Evolutionary conservation across 108 stramenopile species (phyloP), one percentile per base, ranked within the genome.

Genomic region (Epithemia pelagica): DNA sequence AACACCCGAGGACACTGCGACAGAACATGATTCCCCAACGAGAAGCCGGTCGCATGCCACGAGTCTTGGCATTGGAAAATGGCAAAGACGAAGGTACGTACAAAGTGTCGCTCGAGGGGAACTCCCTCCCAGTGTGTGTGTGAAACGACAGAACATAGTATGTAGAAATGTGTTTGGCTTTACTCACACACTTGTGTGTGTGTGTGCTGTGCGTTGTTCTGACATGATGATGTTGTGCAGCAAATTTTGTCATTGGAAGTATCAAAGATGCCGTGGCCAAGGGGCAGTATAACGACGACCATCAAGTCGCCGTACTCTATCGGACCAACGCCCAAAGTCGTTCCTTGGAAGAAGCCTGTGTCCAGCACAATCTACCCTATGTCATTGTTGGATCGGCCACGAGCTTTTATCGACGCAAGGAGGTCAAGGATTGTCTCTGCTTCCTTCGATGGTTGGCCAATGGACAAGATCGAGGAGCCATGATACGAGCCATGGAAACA

Each of bases 261-360:
- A 77, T 92, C 59, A 69, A 66, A 53, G 65, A 83, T n/a, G 80
- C 80, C 78, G 64, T 83, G n/a, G 79, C 69, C 18, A 64, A 62
- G 22, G 76, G 75, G 2, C 75, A 78, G 22, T 52, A 83, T 8
- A 59, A 61, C 1, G 66, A 75, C 2, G 31, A 74, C 20, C 69
- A 78, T 2, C 76, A 82, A 3, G 84, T 88, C 20, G 96, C 91
- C 15, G 66, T 96, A 21, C 77, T 96, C 58, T 95, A 96, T 68
- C 77, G 96, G 18, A 94, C 94, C 5, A 95, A 96, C 68, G 90
- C 96, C 2, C 96, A 96, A 67, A 90, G 89, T 23, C 84, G 94
- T 3, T 70, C 85, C 2, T 64, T 96, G 53, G 96, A 96, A 66
- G 90, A 92, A 67, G 90, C 87, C n/a, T 92, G 90, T 73, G 90